These are phyloP conservation scores for Jackrogersella minutella DNA, from an alignment of 495 filamentous ascomycete genomes.

Conservation along the genomic window DNA sequence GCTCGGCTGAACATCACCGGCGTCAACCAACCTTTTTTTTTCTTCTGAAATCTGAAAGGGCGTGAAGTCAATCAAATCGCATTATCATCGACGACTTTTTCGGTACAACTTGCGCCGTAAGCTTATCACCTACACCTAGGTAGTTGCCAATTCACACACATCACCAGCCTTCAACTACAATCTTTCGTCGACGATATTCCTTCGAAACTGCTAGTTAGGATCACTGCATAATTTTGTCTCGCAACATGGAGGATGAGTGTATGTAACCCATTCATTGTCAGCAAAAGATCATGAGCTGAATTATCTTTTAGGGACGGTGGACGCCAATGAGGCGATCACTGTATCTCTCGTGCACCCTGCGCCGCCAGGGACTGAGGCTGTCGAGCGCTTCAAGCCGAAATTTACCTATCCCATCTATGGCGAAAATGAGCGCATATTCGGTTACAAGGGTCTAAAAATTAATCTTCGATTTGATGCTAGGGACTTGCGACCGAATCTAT, in stretches of 20 bases:
- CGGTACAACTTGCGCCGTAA: not conserved
- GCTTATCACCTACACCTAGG: not conserved
- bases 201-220: no score
- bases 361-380: constrained; percentile 61
- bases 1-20: not conserved
- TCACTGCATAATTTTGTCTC: not conserved
- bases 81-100: no score
- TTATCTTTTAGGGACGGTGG: constrained; percentile 67
- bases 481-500: constrained; percentile 78
- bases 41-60: no score
- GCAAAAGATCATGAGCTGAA: constrained; percentile 20
- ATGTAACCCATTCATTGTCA: constrained; percentile 29
- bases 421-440: constrained; percentile 88
- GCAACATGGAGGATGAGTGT: constrained; percentile 60
- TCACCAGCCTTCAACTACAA: no score
- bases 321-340: constrained; percentile 76
- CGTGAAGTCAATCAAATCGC: no score
- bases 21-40: not conserved
- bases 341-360: constrained; percentile 73
- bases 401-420: constrained; percentile 95
- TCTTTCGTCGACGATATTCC: no score
- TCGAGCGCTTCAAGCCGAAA: constrained; percentile 77
- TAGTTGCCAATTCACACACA: no score
- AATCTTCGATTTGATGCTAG: constrained; percentile 80
- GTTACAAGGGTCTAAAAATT: constrained; percentile 81